Evolutionary conservation across 768 basidiomycete genomes (phyloP).

Genomic region (Pisolithus tinctorius): DNA sequence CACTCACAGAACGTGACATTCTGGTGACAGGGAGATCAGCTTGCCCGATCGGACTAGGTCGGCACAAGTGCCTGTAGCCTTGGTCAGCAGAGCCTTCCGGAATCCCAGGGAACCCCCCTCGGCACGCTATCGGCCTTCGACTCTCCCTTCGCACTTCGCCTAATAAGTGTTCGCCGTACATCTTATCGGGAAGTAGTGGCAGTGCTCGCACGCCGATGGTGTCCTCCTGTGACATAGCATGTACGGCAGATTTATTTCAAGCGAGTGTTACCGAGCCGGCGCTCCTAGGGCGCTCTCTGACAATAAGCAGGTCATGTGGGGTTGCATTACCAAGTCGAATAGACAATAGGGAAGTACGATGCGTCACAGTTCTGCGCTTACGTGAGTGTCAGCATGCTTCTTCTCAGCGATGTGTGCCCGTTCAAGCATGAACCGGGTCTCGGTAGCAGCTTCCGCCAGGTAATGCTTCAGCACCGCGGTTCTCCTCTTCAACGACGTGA

Average conservation of each 20-base stretch:
- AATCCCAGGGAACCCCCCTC: not conserved
- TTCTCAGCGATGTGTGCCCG: slow-evolving; percentile 42
- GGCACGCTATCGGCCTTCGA: too few relatives aligned
- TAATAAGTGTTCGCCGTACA: too few relatives aligned
- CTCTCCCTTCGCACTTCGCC: too few relatives aligned
- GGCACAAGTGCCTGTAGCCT: not conserved
- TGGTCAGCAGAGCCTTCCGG: not conserved
- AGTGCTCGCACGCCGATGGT: not conserved
- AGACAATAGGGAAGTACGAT: not conserved
- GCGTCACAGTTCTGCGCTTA: slow-evolving; percentile 27
- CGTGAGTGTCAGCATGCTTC: slow-evolving; percentile 19
- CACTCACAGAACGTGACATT: not conserved
- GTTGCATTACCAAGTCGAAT: slow-evolving; percentile 1
- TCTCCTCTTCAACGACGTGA: slow-evolving; percentile 61
- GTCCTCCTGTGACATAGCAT: too few relatives aligned
- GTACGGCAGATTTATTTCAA: too few relatives aligned
- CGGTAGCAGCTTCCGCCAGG: slow-evolving; percentile 74
- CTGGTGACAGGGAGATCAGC: not conserved
- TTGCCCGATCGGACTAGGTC: not conserved
- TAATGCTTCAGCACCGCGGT: slow-evolving; percentile 58
- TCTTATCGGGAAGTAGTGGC: not conserved
- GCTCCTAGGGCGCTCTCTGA: not conserved
- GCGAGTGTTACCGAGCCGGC: too few relatives aligned
- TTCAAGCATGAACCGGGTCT: slow-evolving; percentile 72
- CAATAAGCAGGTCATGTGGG: not conserved